Evolutionary conservation across 768 basidiomycete species (phyloP).

Genomic region (Tricholoma matsutake): DNA sequence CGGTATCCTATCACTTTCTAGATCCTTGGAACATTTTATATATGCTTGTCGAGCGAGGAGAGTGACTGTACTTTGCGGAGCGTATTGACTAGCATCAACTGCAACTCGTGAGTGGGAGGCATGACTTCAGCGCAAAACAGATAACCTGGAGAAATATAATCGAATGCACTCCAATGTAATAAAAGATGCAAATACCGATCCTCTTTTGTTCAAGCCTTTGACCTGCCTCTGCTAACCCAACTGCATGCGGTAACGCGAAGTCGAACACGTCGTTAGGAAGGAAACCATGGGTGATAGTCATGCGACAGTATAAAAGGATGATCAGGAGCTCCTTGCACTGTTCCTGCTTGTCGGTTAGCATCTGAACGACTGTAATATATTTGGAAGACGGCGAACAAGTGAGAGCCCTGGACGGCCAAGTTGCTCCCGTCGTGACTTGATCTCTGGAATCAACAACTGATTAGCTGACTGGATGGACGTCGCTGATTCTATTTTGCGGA

Average conservation of each 20-base stretch:
- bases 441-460: conserved; percentile 55
- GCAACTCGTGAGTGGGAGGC: conserved; percentile 63
- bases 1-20: conserved; percentile 54
- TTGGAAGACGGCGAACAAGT: conserved; percentile 42
- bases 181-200: conserved; percentile 47
- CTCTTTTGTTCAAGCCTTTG: conserved; percentile 57
- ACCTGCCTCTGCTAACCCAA: conserved; percentile 74
- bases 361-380: not conserved
- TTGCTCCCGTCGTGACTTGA: conserved; percentile 51
- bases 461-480: conserved; percentile 56
- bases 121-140: conserved; percentile 75
- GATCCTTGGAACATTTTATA: conserved; percentile 40
- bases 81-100: conserved; percentile 84
- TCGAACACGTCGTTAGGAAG: conserved; percentile 46
- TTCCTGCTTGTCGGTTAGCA: conserved; percentile 40
- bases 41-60: not conserved
- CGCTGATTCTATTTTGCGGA: conserved; percentile 68
- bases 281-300: conserved; percentile 42
- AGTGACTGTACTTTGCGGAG: conserved; percentile 60
- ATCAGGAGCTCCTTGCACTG: conserved; percentile 66
- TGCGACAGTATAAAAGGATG: conserved; percentile 67
- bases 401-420: conserved; percentile 49
- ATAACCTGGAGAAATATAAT: conserved; percentile 53
- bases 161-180: not conserved
- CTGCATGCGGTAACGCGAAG: conserved; percentile 73